Evolutionary conservation across 2,329 filamentous ascomycete genomes (phyloP).

Genomic region (Plenodomus lindquistii): DNA sequence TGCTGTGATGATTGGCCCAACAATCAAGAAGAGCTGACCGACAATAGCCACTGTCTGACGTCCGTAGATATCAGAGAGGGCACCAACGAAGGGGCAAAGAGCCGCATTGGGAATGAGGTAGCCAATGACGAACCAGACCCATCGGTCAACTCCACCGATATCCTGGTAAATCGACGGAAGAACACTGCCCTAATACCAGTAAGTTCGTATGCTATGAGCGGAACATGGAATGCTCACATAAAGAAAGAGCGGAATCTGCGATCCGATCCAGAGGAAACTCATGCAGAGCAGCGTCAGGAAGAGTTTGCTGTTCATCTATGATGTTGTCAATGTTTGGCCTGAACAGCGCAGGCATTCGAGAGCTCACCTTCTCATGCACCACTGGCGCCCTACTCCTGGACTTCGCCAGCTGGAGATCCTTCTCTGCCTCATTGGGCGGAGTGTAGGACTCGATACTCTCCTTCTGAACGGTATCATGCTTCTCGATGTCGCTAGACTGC

Average conservation of each 20-base stretch:
- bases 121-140: constrained; percentile 58
- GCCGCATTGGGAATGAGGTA: constrained; percentile 62
- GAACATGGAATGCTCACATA: too few species aligned
- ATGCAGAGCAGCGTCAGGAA: constrained; percentile 62
- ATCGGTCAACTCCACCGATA: constrained; percentile 63
- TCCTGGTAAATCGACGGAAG: constrained; percentile 59
- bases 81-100: constrained; percentile 66
- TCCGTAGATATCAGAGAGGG: constrained; percentile 41
- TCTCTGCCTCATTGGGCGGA: constrained; percentile 24
- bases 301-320: constrained; percentile 43
- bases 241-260: constrained; percentile 60
- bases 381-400: constrained; percentile 18
- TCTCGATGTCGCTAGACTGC: constrained; percentile 12
- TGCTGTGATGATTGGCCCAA: constrained; percentile 39
- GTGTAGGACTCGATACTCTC: constrained; percentile 19
- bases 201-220: too few species aligned
- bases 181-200: too few species aligned
- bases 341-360: not conserved
- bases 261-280: constrained; percentile 65
- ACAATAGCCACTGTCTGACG: constrained; percentile 37
- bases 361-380: constrained; percentile 33
- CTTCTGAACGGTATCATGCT: constrained; percentile 14
- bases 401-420: constrained; percentile 13
- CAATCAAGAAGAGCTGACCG: constrained; percentile 40
- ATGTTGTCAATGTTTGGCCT: not conserved